Evolutionary conservation across 1,139 yeast genomes (phyloP), one percentile per base, ranked within the genome.

Genomic region (Ashbya aceris): DNA sequence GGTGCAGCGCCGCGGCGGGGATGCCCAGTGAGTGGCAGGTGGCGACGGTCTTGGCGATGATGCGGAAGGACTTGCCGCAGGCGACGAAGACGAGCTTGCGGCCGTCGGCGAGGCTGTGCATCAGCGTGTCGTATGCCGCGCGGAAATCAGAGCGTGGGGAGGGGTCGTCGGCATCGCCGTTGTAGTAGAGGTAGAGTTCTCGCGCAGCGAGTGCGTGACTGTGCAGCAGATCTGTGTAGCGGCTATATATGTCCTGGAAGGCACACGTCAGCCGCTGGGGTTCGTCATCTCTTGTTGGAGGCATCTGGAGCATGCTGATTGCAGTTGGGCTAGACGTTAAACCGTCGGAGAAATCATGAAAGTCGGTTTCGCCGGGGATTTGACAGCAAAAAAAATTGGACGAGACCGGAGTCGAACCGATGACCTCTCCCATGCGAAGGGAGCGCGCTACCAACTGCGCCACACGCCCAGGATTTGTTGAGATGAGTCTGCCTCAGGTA

Each of bases 401-500:
- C 85, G 84, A 79, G 85, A 77, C 80, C 79, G 85, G 85, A 79
- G 73, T 79, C 82, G 86, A 79, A 79, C 86, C 84, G 78, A 79
- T 76, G 86, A 79, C 85, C 86, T 79, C 76, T 77, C 83, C 77
- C 85, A 78, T 79, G 86, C 86, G 76, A 79, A 78, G 85, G 78
- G 82, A 76, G 76, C 85, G 85, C 86, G 85, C 85, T 79, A 79
- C 86, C 86, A 77, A 79, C 86, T 79, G 75, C 85, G 86, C 86
- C 85, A 79, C 84, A 79, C 84, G 84, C 86, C 86, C 86, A 34
- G 7, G 5, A 29, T 4, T 29, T 29, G 31, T 17, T 17, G 23
- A 4, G 6, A 6, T 17, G 23, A 6, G 3, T 6, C 6, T 17
- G 23, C 6, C 5, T 3, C 5, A 17, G 6, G 23, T 17, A 6